Percentiles rank a stretch among this genome's conserved stretches.
Evolutionary conservation across 306 rosid species (phyloP).

Genomic region (Abrus precatorius): DNA sequence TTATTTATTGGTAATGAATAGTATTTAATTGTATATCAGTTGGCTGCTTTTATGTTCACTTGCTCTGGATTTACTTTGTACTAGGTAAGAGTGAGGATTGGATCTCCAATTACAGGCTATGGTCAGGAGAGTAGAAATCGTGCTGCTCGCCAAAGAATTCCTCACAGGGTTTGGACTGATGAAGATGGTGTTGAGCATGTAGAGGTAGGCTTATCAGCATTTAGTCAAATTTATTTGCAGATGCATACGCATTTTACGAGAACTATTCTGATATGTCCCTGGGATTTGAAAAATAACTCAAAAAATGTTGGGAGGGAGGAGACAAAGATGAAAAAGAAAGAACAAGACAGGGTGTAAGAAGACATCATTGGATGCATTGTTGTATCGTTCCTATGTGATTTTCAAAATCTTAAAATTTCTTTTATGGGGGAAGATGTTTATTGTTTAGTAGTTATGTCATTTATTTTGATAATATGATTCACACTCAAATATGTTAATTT

Average conservation of each 20-base stretch:
- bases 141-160: slow-evolving; percentile 99
- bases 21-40: background rate
- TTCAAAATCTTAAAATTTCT: background rate
- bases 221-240: slow-evolving; percentile 31
- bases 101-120: slow-evolving; percentile 96
- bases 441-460: slow-evolving; percentile 21
- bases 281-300: background rate
- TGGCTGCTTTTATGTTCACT: slow-evolving; percentile 7
- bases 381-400: slow-evolving; percentile 8
- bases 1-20: slow-evolving; percentile 19
- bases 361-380: slow-evolving; percentile 6
- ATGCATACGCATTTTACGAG: background rate
- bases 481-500: slow-evolving; percentile 32
- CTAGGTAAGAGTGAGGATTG: slow-evolving; percentile 91
- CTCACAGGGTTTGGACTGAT: slow-evolving; percentile 85
- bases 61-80: slow-evolving; percentile 28
- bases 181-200: slow-evolving; percentile 93
- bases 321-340: background rate
- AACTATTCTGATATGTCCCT: background rate
- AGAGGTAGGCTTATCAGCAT: slow-evolving; percentile 64
- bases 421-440: slow-evolving; percentile 35
- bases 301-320: background rate
- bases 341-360: background rate
- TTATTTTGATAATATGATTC: slow-evolving; percentile 24
- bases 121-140: slow-evolving; percentile 99